Percentiles rank a stretch among this genome's conserved stretches.
Evolutionary conservation across 2,329 filamentous ascomycete species (phyloP).

Genomic region (Microdochium bolleyi): DNA sequence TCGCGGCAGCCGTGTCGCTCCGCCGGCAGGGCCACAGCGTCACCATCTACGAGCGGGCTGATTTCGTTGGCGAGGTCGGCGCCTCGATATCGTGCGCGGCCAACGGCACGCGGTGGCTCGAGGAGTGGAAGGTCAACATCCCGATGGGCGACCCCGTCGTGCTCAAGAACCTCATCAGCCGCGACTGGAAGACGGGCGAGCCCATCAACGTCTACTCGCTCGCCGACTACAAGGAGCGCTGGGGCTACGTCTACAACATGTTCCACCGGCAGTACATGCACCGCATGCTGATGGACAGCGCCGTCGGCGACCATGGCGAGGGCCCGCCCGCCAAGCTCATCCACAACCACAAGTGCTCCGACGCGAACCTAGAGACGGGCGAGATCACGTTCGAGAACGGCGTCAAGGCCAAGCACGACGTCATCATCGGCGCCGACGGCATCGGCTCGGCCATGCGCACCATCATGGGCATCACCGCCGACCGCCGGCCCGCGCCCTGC

Average conservation of each 20-base stretch:
- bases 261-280: constrained; percentile 49
- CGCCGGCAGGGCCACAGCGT: constrained; percentile 37
- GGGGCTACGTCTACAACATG: constrained; percentile 59
- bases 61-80: constrained; percentile 61
- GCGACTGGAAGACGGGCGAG: constrained; percentile 63
- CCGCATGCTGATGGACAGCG: constrained; percentile 28
- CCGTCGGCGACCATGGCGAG: constrained; percentile 17
- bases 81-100: constrained; percentile 61
- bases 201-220: constrained; percentile 56
- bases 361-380: constrained; percentile 43
- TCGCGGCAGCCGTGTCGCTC: constrained; percentile 34
- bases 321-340: constrained; percentile 21
- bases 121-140: constrained; percentile 61
- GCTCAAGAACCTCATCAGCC: constrained; percentile 58
- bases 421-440: constrained; percentile 58
- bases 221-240: constrained; percentile 56
- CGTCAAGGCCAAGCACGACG: constrained; percentile 39
- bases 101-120: constrained; percentile 62
- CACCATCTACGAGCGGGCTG: constrained; percentile 58
- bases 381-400: constrained; percentile 47
- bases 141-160: constrained; percentile 57
- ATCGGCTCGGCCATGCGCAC: constrained; percentile 56
- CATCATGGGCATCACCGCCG: constrained; percentile 53
- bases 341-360: constrained; percentile 28
- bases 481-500: constrained; percentile 48